Conservation (phyloP, 2,329 filamentous ascomycete genomes). For the Neofusicoccum umdonicola region DNA sequence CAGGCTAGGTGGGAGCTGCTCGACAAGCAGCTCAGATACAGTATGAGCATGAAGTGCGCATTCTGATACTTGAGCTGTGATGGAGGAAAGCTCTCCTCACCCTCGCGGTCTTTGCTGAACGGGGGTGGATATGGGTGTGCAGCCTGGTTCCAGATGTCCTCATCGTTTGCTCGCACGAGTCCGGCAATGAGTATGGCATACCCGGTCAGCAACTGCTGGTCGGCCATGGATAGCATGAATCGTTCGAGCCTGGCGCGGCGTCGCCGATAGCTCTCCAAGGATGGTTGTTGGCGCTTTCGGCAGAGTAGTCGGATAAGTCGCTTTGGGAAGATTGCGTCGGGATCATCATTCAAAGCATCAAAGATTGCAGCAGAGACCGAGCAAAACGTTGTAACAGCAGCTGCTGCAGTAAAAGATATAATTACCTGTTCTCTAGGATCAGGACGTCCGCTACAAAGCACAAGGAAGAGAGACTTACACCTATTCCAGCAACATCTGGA, state of each 20-base stretch:
- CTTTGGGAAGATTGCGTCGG: background rate
- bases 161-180: slow-evolving; percentile 22
- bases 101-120: background rate
- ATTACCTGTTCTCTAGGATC: slow-evolving; percentile 24
- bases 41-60: slow-evolving; percentile 21
- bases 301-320: background rate
- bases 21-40: slow-evolving; percentile 32
- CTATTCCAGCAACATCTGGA: slow-evolving; percentile 31
- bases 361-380: slow-evolving; percentile 32
- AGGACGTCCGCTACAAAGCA: too few species aligned
- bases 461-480: slow-evolving; percentile 20
- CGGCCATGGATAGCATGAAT: slow-evolving; percentile 30
- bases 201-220: slow-evolving; percentile 33
- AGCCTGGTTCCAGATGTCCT: background rate
- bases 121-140: background rate
- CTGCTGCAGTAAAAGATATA: slow-evolving; percentile 30
- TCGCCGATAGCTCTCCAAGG: slow-evolving; percentile 30
- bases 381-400: slow-evolving; percentile 28
- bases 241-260: slow-evolving; percentile 32
- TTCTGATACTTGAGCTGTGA: background rate
- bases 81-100: background rate
- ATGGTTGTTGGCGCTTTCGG: slow-evolving; percentile 20
- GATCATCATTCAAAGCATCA: slow-evolving; percentile 28
- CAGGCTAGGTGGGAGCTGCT: slow-evolving; percentile 33
- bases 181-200: slow-evolving; percentile 30